Evolutionary conservation across 306 rosid genomes (phyloP).

Genomic region (Rubus parviflorus): DNA sequence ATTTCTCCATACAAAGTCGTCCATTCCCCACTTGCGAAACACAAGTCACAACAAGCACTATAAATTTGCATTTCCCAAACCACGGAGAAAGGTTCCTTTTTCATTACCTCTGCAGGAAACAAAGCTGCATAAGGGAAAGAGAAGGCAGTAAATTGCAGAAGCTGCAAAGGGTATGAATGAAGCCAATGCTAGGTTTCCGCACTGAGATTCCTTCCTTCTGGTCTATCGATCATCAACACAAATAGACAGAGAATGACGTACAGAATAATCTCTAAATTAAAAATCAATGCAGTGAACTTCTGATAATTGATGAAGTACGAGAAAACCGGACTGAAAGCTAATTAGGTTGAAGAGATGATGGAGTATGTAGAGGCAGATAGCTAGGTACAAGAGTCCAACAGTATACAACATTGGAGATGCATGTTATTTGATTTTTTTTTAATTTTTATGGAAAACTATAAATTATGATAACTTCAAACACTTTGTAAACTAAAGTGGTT

Average conservation of each 20-base stretch:
- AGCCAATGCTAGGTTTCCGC: slow-evolving; percentile 50
- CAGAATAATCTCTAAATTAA: slow-evolving; percentile 66
- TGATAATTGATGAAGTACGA: slow-evolving; percentile 82
- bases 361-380: slow-evolving; percentile 83
- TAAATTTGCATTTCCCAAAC: slow-evolving; percentile 91
- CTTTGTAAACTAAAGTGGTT: neutral
- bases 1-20: slow-evolving; percentile 65
- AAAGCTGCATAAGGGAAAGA: slow-evolving; percentile 82
- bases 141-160: slow-evolving; percentile 72
- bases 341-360: slow-evolving; percentile 75
- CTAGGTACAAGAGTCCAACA: slow-evolving; percentile 70
- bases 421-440: too few species aligned
- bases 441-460: neutral
- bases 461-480: neutral
- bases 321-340: slow-evolving; percentile 84
- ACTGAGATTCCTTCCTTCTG: slow-evolving; percentile 41
- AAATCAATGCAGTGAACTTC: slow-evolving; percentile 68
- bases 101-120: slow-evolving; percentile 69
- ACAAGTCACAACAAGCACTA: slow-evolving; percentile 71
- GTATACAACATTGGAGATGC: slow-evolving; percentile 57
- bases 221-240: slow-evolving; percentile 60
- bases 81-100: slow-evolving; percentile 78
- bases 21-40: slow-evolving; percentile 87
- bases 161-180: slow-evolving; percentile 74
- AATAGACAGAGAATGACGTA: slow-evolving; percentile 58